These are phyloP conservation scores for Groenewaldozyma salmanticensis DNA, from an alignment of 805 yeast species.

Conservation along the genomic window DNA sequence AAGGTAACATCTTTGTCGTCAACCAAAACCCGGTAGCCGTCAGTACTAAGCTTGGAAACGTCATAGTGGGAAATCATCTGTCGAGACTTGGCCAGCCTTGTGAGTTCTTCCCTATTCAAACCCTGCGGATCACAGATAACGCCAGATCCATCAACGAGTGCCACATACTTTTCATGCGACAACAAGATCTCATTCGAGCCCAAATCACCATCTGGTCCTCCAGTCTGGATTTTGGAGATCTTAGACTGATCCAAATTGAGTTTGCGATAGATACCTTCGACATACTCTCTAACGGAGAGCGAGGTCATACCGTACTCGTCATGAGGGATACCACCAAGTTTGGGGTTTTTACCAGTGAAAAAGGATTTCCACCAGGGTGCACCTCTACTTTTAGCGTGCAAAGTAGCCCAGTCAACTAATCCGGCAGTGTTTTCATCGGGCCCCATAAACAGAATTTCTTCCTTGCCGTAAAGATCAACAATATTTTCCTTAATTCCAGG, in stretches of 20 bases:
- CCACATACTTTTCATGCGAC: slow-evolving; percentile 79
- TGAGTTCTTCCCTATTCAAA: slow-evolving; percentile 66
- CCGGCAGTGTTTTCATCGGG: slow-evolving; percentile 99
- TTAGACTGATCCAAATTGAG: slow-evolving; percentile 47
- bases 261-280: slow-evolving; percentile 78
- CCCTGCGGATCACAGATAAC: slow-evolving; percentile 90
- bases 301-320: slow-evolving; percentile 98
- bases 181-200: slow-evolving; percentile 92
- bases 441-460: slow-evolving; percentile 91
- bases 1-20: slow-evolving; percentile 73
- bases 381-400: slow-evolving; percentile 83
- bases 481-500: slow-evolving; percentile 75
- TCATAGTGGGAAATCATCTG: slow-evolving; percentile 65
- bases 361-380: slow-evolving; percentile 99
- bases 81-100: slow-evolving; percentile 69
- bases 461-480: slow-evolving; percentile 73
- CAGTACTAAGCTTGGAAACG: slow-evolving; percentile 50
- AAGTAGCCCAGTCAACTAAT: slow-evolving; percentile 94
- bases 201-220: slow-evolving; percentile 98
- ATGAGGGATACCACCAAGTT: slow-evolving; percentile 95
- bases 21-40: slow-evolving; percentile 75
- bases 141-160: slow-evolving; percentile 92
- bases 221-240: slow-evolving; percentile 83
- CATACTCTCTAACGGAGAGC: slow-evolving; percentile 84
- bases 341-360: slow-evolving; percentile 90